Evolutionary conservation across 139 green algal species (phyloP), one percentile per base, ranked within the genome.

Genomic region (Tetradesmus obliquus): DNA sequence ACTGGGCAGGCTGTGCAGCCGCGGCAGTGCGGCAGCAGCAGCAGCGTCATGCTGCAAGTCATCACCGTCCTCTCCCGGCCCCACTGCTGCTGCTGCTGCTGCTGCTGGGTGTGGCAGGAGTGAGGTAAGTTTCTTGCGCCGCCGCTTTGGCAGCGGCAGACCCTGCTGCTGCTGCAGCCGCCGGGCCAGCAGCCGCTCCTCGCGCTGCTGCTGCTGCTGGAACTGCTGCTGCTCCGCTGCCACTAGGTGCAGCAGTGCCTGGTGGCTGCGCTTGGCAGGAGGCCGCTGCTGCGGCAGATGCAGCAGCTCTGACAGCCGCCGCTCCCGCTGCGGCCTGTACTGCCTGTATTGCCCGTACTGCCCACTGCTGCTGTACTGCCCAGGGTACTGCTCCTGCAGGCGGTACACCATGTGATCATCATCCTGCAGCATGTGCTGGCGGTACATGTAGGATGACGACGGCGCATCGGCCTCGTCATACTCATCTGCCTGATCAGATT

Each of bases 181-280:
- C 2, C 79, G 79, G 7, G 32, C 79, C 20, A 84, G 12, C 45
- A 58, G 79, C 79, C 45, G 32, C 24, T 55, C 45, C 79, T 84
- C 45, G 54, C 79, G 45, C 5, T 12, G 3, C n/a, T 20, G n/a
- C n/a, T 84, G 45, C 79, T 84, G 32, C n/a, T 84, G 13, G 3
- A 84, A 19, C n/a, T 84, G 79, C 79, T 84, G 79, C 79, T 84
- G 79, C 79, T 84, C 45, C 79, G 9, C 22, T n/a, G 54, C 12
- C 45, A 84, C 79, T 57, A 55, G n/a, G 22, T 84, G 15, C 12
- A 76, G 17, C 66, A 76, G 17, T 19, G 66, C 66, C 66, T 76
- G 66, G 66, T 76, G 66, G 66, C 66, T 76, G 66, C 66, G 66
- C 66, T 76, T 76, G n/a, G 66, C 66, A 76, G 66, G 66, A 76